phyloP scores from a whole-genome alignment of 441 rosid genomes.

The Corymbia calophylla region DNA sequence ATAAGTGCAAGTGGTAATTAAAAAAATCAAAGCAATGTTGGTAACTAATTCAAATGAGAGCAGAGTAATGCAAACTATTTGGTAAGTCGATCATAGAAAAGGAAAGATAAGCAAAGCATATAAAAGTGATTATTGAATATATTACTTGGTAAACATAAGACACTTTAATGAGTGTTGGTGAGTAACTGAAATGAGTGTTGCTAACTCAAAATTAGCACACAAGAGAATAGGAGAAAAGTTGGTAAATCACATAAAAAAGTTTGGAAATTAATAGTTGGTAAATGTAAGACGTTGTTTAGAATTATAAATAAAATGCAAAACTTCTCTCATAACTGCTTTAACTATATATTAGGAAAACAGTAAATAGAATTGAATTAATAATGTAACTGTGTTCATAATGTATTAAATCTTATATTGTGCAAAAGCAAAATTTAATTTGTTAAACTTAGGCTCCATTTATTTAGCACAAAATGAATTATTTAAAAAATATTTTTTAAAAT shows the following conservation, averaged over 20 bases:
- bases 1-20: background rate
- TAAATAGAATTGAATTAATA: background rate
- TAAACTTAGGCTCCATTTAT: background rate
- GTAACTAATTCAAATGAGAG: background rate
- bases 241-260: background rate
- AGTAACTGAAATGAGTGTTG: background rate
- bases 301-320: background rate
- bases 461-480: background rate
- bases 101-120: background rate
- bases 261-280: background rate
- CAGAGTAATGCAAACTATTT: background rate
- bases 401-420: background rate
- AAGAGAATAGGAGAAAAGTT: background rate
- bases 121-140: background rate
- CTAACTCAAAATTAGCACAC: background rate
- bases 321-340: background rate
- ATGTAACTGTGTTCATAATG: background rate
- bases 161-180: background rate
- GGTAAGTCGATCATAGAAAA: background rate
- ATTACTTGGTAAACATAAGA: background rate
- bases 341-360: background rate
- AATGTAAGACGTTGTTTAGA: background rate
- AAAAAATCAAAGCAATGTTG: background rate
- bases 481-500: no score
- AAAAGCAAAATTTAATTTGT: background rate